Percentiles rank a stretch among this genome's conserved stretches.
These are phyloP conservation scores for Pseudogymnoascus sp. DNA, from an alignment of 2,329 filamentous ascomycete species.

Conservation along the genomic window DNA sequence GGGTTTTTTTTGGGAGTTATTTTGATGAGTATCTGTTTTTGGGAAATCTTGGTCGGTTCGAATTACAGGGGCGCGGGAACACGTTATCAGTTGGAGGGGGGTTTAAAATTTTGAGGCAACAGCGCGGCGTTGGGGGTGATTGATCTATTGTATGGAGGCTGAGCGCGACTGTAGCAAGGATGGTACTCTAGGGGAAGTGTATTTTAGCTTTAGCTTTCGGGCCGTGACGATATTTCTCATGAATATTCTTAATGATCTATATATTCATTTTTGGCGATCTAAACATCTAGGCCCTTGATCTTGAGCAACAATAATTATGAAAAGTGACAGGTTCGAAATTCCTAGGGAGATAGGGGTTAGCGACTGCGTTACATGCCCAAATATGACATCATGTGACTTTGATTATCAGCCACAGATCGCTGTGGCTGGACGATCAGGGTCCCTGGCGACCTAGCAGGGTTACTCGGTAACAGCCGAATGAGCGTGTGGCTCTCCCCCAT, in stretches of 20 bases:
- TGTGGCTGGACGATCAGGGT: constrained; percentile 1
- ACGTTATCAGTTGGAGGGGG: not conserved
- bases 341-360: not conserved
- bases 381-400: constrained; percentile 5
- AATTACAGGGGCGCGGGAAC: constrained; percentile 11
- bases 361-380: not conserved
- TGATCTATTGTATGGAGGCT: not conserved
- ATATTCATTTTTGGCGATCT: not conserved
- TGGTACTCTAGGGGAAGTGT: not conserved
- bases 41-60: constrained; percentile 13
- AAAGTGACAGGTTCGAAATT: constrained; percentile 1
- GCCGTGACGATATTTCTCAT: constrained; percentile 2
- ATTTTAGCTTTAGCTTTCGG: constrained; percentile 1
- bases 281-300: not conserved
- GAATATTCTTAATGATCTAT: constrained; percentile 8
- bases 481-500: not conserved
- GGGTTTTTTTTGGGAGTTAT: constrained; percentile 13
- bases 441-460: not conserved
- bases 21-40: constrained; percentile 11
- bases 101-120: not conserved
- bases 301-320: not conserved
- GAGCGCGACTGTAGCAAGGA: not conserved
- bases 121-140: not conserved
- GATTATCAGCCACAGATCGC: not conserved
- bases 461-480: constrained; percentile 5